These are phyloP conservation scores for Phytophthora pinifolia DNA, from an alignment of 352 stramenopile species.

Conservation along the genomic window DNA sequence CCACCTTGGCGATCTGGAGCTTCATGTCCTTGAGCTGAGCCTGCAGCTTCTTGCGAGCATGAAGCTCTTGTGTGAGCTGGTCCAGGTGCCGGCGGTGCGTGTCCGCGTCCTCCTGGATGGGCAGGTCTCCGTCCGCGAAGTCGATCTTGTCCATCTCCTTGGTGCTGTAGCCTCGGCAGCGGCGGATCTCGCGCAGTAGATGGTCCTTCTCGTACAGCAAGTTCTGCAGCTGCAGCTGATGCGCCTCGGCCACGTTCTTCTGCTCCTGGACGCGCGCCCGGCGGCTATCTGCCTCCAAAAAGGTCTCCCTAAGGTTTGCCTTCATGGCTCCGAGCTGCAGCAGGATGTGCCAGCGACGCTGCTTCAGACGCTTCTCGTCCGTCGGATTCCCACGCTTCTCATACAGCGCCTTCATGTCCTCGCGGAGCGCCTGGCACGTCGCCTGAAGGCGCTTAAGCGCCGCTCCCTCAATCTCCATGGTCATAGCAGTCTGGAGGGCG, in stretches of 20 bases:
- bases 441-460: slow-evolving; percentile 56
- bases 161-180: slow-evolving; percentile 67
- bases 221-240: slow-evolving; percentile 82
- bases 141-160: slow-evolving; percentile 85
- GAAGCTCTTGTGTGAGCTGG: slow-evolving; percentile 65
- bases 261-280: slow-evolving; percentile 68
- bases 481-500: background rate
- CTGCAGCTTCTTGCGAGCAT: slow-evolving; percentile 65
- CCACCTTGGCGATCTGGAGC: slow-evolving; percentile 55
- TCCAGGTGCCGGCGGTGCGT: slow-evolving; percentile 63
- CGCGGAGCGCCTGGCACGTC: slow-evolving; percentile 47
- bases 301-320: slow-evolving; percentile 58
- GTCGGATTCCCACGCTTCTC: slow-evolving; percentile 18
- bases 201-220: slow-evolving; percentile 86
- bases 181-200: slow-evolving; percentile 71
- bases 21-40: slow-evolving; percentile 61
- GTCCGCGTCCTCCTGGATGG: slow-evolving; percentile 54
- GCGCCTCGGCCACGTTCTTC: slow-evolving; percentile 70
- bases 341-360: slow-evolving; percentile 58
- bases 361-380: slow-evolving; percentile 48
- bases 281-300: slow-evolving; percentile 63
- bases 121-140: slow-evolving; percentile 53
- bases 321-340: slow-evolving; percentile 62
- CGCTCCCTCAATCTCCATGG: slow-evolving; percentile 11
- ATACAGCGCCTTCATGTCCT: slow-evolving; percentile 41